phyloP scores from a whole-genome alignment of 768 basidiomycete genomes.

The Mycena haematopus region DNA sequence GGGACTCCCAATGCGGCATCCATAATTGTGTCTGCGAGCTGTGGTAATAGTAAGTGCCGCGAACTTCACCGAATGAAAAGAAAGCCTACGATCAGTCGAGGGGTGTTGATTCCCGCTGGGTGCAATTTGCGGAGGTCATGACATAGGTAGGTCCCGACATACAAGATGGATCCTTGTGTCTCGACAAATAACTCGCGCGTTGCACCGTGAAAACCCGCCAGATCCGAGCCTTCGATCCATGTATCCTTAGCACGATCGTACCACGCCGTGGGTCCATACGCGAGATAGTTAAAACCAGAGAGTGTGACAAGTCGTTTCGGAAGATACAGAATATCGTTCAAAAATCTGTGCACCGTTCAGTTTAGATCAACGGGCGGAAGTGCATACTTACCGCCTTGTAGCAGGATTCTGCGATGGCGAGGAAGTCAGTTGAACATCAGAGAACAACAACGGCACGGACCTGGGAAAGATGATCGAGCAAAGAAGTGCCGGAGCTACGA shows the following conservation, averaged over 20 bases:
- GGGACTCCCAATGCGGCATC: conserved; percentile 3
- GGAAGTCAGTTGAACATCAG: no score
- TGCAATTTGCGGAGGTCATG: neutral
- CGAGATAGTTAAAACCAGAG: neutral
- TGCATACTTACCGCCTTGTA: no score
- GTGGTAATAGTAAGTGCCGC: no score
- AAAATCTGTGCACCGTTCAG: neutral
- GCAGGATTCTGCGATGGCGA: neutral
- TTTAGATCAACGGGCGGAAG: no score
- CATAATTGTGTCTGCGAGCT: neutral
- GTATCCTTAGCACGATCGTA: neutral
- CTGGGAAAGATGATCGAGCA: conserved; percentile 1
- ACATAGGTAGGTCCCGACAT: conserved; percentile 9
- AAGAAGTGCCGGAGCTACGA: neutral
- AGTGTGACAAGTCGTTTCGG: neutral
- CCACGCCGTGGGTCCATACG: neutral
- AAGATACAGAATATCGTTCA: conserved; percentile 16
- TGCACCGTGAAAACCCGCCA: neutral
- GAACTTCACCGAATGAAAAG: neutral
- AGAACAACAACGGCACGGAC: no score
- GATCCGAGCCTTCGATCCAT: conserved; percentile 10
- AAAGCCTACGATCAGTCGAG: neutral
- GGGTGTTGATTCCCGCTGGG: neutral
- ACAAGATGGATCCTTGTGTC: neutral
- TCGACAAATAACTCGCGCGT: conserved; percentile 5